These are phyloP conservation scores for Diplodia intermedia DNA, from an alignment of 2,329 filamentous ascomycete species.

Conservation along the genomic window DNA sequence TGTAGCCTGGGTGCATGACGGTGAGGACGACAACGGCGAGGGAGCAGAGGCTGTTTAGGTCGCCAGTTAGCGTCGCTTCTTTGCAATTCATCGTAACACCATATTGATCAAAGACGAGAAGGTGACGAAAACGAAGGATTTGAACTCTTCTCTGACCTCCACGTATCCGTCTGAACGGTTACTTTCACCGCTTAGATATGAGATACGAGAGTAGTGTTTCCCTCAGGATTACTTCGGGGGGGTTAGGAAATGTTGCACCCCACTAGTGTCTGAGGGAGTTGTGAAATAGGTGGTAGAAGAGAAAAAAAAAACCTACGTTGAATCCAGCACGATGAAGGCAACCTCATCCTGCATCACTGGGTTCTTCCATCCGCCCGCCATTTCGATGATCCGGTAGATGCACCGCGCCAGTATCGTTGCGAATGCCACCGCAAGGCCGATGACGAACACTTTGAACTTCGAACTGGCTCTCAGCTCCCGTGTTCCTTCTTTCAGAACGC, in stretches of 20 bases:
- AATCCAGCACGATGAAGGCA: constrained; percentile 47
- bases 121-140: constrained; percentile 40
- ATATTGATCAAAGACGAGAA: too few species aligned
- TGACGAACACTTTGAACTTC: constrained; percentile 3
- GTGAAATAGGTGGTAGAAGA: constrained; percentile 47
- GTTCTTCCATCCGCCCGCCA: constrained; percentile 51
- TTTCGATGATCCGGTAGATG: constrained; percentile 38
- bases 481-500: neutral
- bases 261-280: neutral
- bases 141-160: neutral
- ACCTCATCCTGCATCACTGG: constrained; percentile 57
- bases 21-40: constrained; percentile 55
- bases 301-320: neutral
- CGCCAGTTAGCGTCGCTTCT: constrained; percentile 57
- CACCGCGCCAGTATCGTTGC: constrained; percentile 53
- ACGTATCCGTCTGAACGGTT: neutral
- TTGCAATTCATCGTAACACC: constrained; percentile 36
- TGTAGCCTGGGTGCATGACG: constrained; percentile 52
- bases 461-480: neutral
- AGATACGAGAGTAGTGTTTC: neutral
- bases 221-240: neutral
- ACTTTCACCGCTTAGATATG: neutral
- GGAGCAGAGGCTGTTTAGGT: constrained; percentile 11
- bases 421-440: constrained; percentile 11
- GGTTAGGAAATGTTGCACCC: neutral